These are phyloP conservation scores for Backusella morwellensis DNA, from an alignment of 192 early-diverging fungal species.

Conservation along the genomic window DNA sequence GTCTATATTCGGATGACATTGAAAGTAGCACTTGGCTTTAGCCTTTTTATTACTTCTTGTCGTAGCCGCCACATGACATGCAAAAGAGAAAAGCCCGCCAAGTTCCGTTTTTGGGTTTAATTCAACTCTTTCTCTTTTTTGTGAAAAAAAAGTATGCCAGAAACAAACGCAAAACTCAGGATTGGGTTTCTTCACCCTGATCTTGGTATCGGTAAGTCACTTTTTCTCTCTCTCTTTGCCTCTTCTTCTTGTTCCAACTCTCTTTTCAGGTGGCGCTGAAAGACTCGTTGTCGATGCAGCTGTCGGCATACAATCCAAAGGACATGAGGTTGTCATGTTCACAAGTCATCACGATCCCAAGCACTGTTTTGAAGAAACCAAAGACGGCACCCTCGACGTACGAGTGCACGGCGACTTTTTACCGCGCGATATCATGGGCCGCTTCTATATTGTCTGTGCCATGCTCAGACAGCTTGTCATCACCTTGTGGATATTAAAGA, in stretches of 20 bases:
- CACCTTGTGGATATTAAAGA: constrained; percentile 47
- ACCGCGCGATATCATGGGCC: constrained; percentile 68
- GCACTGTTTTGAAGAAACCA: constrained; percentile 92
- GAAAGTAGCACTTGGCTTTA: neutral
- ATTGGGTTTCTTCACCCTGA: constrained; percentile 92
- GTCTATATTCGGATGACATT: neutral
- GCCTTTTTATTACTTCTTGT: too few relatives aligned
- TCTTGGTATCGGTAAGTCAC: constrained; percentile 78
- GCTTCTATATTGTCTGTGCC: constrained; percentile 80
- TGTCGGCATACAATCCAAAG: constrained; percentile 70
- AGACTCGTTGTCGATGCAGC: constrained; percentile 93
- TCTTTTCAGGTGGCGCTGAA: constrained; percentile 80
- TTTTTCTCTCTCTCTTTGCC: neutral
- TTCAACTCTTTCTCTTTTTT: neutral
- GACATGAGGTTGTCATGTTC: constrained; percentile 80
- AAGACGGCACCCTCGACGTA: constrained; percentile 82
- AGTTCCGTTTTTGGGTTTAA: neutral
- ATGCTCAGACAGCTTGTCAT: constrained; percentile 75
- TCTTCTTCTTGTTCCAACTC: neutral
- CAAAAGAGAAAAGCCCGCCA: neutral
- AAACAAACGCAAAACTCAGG: constrained; percentile 28
- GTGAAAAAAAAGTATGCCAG: neutral
- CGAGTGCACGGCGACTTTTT: constrained; percentile 70
- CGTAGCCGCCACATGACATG: neutral
- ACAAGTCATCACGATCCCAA: constrained; percentile 87